Base-by-base conservation (phyloP, 495 filamentous ascomycete species). In the Clavariopsis aquatica region DNA sequence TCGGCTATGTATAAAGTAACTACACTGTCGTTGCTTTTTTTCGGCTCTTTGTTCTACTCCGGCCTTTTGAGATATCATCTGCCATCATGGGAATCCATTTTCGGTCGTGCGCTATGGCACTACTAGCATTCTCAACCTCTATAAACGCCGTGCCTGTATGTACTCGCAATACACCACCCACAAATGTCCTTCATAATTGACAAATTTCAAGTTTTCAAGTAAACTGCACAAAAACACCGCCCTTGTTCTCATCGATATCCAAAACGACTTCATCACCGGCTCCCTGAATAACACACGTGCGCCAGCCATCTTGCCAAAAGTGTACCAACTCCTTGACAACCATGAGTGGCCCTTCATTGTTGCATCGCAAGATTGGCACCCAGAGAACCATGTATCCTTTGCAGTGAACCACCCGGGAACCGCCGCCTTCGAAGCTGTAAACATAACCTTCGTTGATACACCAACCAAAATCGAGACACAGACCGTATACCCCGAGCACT, bases 221-320 rank as follows among this genome's bases (percentile, higher is more conserved):
- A 64, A 29, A 67, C 34, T 74, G 20, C 72, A 70, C 56, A 71
- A 66, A 49, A 68, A 67, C 5, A 74, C 72, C 12, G 71, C 72
- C 1, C 71, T 74, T 27, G 64, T 69, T 4, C 68, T 74, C 28
- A 67, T 74, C 24, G 71, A 74, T 29, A 68, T 73, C 17, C 72
- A 74, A 36, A 74, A 74, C 29, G 72, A 74, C 47, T 74, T 74
- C 51, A 74, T 74, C 46, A 73, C 46, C 5, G 72, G 72, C 45
- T 74, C 72, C 4, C 55, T 73, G 7, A 62, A 55, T 22, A 74
- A 68, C 20, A 52, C 71, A 7, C 62, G 71, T 24, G 72, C 72
- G 0, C 64, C 72, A 8, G 28, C 57, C 23, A 74, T 74, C n/a
- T 31, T 74, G 8, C 71, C 71, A 17, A 68, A 70, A 29, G 66